These are phyloP conservation scores for Chlorella sorokiniana DNA, from an alignment of 139 green algal genomes.

Conservation along the genomic window DNA sequence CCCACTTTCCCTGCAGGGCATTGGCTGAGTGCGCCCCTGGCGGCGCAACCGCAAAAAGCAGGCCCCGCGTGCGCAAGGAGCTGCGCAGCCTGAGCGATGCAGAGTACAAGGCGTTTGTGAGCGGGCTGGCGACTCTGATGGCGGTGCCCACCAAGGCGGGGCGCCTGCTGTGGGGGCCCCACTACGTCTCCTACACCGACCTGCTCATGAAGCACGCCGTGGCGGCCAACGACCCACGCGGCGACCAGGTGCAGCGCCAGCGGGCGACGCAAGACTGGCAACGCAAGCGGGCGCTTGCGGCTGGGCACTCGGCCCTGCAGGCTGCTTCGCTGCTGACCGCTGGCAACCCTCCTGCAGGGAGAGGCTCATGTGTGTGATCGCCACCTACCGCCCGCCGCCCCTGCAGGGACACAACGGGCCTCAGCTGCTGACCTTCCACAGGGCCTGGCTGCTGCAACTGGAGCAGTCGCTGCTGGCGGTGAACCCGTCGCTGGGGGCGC, in stretches of 20 bases:
- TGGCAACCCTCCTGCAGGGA: not conserved
- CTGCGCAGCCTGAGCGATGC: not conserved
- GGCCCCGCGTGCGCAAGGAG: too few species aligned
- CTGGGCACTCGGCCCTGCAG: too few species aligned
- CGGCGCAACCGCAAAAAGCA: too few species aligned
- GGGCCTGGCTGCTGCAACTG: slow-evolving; percentile 8
- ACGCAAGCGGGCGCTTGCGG: not conserved
- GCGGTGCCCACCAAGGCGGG: not conserved
- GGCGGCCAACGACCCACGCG: not conserved
- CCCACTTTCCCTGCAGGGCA: too few species aligned
- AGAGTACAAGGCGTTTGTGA: not conserved
- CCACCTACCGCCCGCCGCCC: too few species aligned
- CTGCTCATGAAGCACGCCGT: slow-evolving; percentile 10
- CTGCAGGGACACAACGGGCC: slow-evolving; percentile 7
- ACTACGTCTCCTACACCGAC: not conserved
- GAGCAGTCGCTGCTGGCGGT: not conserved
- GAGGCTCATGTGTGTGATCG: too few species aligned
- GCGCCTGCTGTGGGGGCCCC: slow-evolving; percentile 3
- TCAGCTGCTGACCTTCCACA: slow-evolving; percentile 4
- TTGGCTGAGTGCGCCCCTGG: too few species aligned
- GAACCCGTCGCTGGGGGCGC: not conserved
- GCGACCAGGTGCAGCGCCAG: slow-evolving; percentile 12
- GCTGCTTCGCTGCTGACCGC: too few species aligned
- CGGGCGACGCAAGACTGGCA: not conserved
- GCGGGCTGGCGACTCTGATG: not conserved